phyloP scores from a whole-genome alignment of 495 filamentous ascomycete species.

The Xylaria palmicola region DNA sequence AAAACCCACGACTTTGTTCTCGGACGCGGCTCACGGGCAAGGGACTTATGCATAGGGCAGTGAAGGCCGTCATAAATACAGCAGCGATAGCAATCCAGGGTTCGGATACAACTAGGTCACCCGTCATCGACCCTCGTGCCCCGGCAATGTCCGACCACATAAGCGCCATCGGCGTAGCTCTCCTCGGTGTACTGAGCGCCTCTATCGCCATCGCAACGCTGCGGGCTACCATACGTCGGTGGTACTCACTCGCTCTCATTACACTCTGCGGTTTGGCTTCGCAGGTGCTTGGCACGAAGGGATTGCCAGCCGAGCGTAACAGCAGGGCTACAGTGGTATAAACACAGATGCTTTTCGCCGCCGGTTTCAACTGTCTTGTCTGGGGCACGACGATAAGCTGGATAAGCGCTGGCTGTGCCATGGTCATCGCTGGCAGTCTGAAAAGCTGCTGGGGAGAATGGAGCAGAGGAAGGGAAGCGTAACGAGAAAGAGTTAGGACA shows the following conservation, averaged over 20 bases:
- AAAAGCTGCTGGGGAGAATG: slow-evolving; percentile 61
- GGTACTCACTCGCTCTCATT: slow-evolving; percentile 66
- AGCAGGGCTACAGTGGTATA: slow-evolving; percentile 86
- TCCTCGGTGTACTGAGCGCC: slow-evolving; percentile 78
- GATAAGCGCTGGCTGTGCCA: slow-evolving; percentile 67
- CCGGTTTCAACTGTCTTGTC: slow-evolving; percentile 75
- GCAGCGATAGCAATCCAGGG: slow-evolving; percentile 14
- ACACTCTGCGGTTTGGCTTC: slow-evolving; percentile 77
- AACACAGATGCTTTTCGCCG: slow-evolving; percentile 87
- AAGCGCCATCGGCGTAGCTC: slow-evolving; percentile 66
- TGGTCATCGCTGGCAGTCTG: slow-evolving; percentile 84
- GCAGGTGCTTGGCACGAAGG: slow-evolving; percentile 85
- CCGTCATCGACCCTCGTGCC: slow-evolving; percentile 25
- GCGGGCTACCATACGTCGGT: slow-evolving; percentile 73
- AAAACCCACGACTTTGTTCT: slow-evolving; percentile 62
- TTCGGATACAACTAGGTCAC: slow-evolving; percentile 18
- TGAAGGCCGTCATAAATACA: slow-evolving; percentile 25
- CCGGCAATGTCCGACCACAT: slow-evolving; percentile 67
- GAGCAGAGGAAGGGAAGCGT: slow-evolving; percentile 10
- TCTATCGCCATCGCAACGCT: slow-evolving; percentile 78
- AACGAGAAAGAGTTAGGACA: slow-evolving; percentile 9
- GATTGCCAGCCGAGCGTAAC: slow-evolving; percentile 64
- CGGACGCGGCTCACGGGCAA: slow-evolving; percentile 15
- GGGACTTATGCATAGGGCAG: slow-evolving; percentile 24
- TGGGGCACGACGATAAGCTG: slow-evolving; percentile 69